Evolutionary conservation across 345 rosid species (phyloP), one percentile per base, ranked within the genome.

Genomic region (Xanthoceras sorbifolium): DNA sequence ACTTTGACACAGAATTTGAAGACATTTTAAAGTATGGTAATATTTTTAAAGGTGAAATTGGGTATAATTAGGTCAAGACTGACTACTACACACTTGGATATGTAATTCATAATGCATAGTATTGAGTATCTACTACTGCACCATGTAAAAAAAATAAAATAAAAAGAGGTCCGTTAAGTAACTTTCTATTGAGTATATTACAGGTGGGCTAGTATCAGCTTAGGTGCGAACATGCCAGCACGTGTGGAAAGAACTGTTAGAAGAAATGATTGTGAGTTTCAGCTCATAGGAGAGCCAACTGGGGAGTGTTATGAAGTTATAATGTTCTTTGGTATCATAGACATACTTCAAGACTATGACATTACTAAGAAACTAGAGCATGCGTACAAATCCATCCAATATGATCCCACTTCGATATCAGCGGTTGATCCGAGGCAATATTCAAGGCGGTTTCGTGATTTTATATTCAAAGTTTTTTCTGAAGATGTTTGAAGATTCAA

Each of bases 341-440:
- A 95, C 89, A 91, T 93, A 17, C 97, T 93, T 82, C 97, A 90
- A 66, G 97, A 94, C 84, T 94, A 91, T 67, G 97, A 94, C 79
- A 94, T 93, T 61, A 91, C 92, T 91, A 94, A 94, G 84, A 93
- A 93, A 81, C 89, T 93, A 6, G 99, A 94, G 82, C 96, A 94
- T 26, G 94, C 98, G 0, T 93, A 93, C 64, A 94, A 94, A 75
- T 93, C 95, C 64, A 85, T 91, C 78, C 96, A 93, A 1, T 90
- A 93, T 72, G 98, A 94, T 69, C 96, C 97, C 32, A 86, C 89
- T 29, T 88, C 94, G 2, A 94, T 94, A 34, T 94, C 93, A 12
- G 97, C 98, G 0, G 97, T 90, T 69, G 97, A 94, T 84, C 99
- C 98, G 2, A 89, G 85, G 81, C 94, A 89, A 50, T 94, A 93